These are phyloP conservation scores for Aspergillus ellipticus DNA, from an alignment of 495 filamentous ascomycete genomes.

Conservation along the genomic window DNA sequence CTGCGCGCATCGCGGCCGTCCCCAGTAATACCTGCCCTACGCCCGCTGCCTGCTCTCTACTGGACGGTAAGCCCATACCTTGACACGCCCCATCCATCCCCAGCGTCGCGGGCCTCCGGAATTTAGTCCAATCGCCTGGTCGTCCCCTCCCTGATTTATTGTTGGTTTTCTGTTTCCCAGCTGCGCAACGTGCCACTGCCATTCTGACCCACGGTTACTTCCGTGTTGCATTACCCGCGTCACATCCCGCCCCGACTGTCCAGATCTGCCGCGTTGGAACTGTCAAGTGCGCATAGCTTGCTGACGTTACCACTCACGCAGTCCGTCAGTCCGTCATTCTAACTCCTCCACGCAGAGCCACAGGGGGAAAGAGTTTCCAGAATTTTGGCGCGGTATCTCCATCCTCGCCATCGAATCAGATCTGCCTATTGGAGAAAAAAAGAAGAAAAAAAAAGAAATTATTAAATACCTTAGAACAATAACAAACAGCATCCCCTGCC, in stretches of 20 bases:
- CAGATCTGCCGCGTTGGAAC: conserved; percentile 16
- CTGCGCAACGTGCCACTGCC: conserved; percentile 34
- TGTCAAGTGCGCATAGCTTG: conserved; percentile 19
- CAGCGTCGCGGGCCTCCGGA: conserved; percentile 19
- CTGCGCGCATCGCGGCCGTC: conserved; percentile 32
- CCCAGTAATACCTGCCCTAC: conserved; percentile 20
- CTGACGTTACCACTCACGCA: conserved; percentile 27
- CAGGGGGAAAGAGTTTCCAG: conserved; percentile 15
- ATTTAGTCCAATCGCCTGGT: conserved; percentile 21
- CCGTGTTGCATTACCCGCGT: conserved; percentile 31
- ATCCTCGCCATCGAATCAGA: conserved; percentile 19
- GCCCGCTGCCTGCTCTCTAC: conserved; percentile 7
- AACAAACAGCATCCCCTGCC: conserved; percentile 12
- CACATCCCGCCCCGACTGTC: conserved; percentile 25
- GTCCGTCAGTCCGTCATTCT: conserved; percentile 14
- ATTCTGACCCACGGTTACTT: conserved; percentile 35
- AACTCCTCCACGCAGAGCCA: conserved; percentile 13
- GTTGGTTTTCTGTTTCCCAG: conserved; percentile 14
- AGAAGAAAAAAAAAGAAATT: conserved; percentile 2
- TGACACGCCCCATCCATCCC: conserved; percentile 19
- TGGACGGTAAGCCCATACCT: conserved; percentile 19
- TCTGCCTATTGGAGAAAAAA: conserved; percentile 4
- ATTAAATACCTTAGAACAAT: conserved; percentile 1
- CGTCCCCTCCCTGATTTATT: conserved; percentile 10
- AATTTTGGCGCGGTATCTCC: conserved; percentile 10